Percentiles rank a stretch among this genome's conserved stretches.
These are phyloP conservation scores for Erysiphe neolycopersici DNA, from an alignment of 2,329 filamentous ascomycete genomes.

Conservation along the genomic window DNA sequence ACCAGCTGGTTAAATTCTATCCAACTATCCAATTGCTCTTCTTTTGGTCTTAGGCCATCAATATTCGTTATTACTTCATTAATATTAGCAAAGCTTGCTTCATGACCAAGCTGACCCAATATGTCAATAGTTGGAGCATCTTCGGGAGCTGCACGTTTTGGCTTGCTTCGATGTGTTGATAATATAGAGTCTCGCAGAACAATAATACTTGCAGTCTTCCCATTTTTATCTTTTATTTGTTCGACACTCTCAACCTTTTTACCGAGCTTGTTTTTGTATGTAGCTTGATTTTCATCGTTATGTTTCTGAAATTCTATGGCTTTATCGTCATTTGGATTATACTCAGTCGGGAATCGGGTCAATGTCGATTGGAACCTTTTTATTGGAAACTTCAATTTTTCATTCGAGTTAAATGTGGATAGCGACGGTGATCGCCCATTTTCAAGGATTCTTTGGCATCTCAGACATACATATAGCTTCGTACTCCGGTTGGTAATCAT, in stretches of 20 bases:
- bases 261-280: no score
- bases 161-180: conserved; percentile 1
- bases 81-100: conserved; percentile 9
- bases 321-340: background rate
- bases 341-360: background rate
- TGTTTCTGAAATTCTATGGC: background rate
- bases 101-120: conserved; percentile 7
- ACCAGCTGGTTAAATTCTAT: conserved; percentile 10
- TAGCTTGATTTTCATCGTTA: no score
- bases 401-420: background rate
- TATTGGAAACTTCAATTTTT: background rate
- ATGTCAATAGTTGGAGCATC: conserved; percentile 10
- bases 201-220: conserved; percentile 10
- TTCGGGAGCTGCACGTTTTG: background rate
- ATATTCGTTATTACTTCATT: conserved; percentile 12
- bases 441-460: conserved; percentile 11
- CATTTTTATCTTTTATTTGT: background rate
- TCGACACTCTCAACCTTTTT: background rate
- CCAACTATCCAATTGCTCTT: conserved; percentile 5
- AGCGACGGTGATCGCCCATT: conserved; percentile 1
- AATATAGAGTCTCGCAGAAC: conserved; percentile 11
- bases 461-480: conserved; percentile 12
- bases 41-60: conserved; percentile 8
- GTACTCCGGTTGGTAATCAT: conserved; percentile 11
- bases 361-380: background rate